Evolutionary conservation across 1,284 basidiomycete genomes (phyloP).

Genomic region (Pholiota adiposa): DNA sequence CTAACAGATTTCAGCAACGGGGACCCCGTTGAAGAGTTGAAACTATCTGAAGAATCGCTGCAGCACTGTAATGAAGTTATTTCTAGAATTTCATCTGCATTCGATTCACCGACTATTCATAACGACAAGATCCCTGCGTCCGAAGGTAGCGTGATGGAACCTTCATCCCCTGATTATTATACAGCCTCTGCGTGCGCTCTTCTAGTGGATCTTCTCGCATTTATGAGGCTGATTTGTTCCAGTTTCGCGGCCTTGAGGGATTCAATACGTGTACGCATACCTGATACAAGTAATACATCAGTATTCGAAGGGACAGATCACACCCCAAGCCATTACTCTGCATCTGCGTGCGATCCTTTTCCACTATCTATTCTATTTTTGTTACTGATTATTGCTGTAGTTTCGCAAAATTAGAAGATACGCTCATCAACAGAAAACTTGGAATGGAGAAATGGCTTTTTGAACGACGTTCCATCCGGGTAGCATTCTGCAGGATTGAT

Average conservation of each 20-base stretch:
- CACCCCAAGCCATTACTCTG: too few relatives aligned
- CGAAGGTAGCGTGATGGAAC: too few relatives aligned
- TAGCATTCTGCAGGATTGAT: neutral
- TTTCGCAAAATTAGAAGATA: neutral
- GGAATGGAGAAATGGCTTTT: neutral
- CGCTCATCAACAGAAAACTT: neutral
- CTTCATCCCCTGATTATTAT: neutral
- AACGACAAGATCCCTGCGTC: too few relatives aligned
- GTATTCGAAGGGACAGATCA: too few relatives aligned
- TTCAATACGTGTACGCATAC: too few relatives aligned
- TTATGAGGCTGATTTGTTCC: neutral
- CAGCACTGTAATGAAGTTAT: too few relatives aligned
- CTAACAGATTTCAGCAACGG: neutral
- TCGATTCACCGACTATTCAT: too few relatives aligned
- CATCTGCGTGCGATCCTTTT: too few relatives aligned
- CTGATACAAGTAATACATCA: too few relatives aligned
- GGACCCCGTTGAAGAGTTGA: neutral
- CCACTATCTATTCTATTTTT: too few relatives aligned
- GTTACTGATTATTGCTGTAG: neutral
- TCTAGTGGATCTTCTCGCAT: neutral
- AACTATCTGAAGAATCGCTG: too few relatives aligned
- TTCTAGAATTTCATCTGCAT: too few relatives aligned
- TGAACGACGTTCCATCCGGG: neutral
- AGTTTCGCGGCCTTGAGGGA: neutral
- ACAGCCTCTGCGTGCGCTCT: neutral